phyloP scores from a whole-genome alignment of 2,329 filamentous ascomycete genomes.

The Apiospora rasikravindrae region DNA sequence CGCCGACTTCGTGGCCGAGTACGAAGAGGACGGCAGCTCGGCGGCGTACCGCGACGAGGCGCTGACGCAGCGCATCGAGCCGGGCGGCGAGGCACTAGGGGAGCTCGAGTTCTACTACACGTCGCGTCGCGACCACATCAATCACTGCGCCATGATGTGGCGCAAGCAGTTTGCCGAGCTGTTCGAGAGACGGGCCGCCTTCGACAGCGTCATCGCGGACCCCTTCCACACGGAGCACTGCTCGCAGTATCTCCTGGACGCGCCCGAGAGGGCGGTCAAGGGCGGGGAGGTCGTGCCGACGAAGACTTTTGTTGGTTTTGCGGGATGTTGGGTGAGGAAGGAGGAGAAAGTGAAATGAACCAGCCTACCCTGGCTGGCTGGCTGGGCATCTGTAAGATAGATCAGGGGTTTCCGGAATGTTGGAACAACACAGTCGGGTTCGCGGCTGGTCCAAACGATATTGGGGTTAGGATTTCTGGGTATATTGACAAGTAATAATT shows the following conservation, averaged over 20 bases:
- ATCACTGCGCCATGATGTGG: slow-evolving; percentile 19
- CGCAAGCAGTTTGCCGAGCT: slow-evolving; percentile 10
- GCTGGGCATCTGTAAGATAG: neutral
- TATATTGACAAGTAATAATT: neutral
- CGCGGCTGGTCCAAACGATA: neutral
- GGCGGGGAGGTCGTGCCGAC: neutral
- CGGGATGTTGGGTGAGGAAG: slow-evolving; percentile 9
- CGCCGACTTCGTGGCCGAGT: slow-evolving; percentile 33
- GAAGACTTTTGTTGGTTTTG: neutral
- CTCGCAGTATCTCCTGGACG: slow-evolving; percentile 34
- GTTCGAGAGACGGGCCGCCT: slow-evolving; percentile 10
- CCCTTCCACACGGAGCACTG: slow-evolving; percentile 36
- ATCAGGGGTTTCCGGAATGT: neutral
- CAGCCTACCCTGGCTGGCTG: neutral
- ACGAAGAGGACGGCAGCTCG: slow-evolving; percentile 34
- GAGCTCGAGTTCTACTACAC: slow-evolving; percentile 13
- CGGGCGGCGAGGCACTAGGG: slow-evolving; percentile 14
- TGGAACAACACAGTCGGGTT: neutral
- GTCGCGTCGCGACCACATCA: slow-evolving; percentile 16
- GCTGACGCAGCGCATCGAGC: slow-evolving; percentile 28
- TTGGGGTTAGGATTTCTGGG: neutral
- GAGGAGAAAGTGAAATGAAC: neutral
- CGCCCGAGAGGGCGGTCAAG: slow-evolving; percentile 22
- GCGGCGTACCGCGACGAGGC: slow-evolving; percentile 31
- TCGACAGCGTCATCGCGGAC: slow-evolving; percentile 32